Conservation (phyloP, 306 rosid species). For the Neltuma alba region DNA sequence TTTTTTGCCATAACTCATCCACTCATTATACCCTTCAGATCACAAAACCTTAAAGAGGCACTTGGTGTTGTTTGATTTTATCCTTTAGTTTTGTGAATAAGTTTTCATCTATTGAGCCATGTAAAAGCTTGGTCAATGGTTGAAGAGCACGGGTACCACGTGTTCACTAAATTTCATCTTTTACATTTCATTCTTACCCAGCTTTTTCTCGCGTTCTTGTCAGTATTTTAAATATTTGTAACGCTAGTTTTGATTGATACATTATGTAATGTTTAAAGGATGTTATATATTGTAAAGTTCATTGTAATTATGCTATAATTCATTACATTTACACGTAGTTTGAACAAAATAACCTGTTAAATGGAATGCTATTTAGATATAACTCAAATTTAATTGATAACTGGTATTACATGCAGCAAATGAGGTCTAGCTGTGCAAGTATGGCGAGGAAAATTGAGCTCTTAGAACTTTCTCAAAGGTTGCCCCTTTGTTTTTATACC, state of each 20-base stretch:
- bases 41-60: too few relatives aligned
- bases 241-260: neutral
- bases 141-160: neutral
- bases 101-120: neutral
- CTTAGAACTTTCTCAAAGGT: conserved; percentile 41
- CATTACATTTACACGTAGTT: too few relatives aligned
- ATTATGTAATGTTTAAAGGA: neutral
- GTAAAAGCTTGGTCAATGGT: neutral
- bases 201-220: neutral
- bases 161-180: neutral
- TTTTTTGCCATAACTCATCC: too few relatives aligned
- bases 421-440: conserved; percentile 45
- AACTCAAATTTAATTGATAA: neutral
- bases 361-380: too few relatives aligned
- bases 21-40: too few relatives aligned
- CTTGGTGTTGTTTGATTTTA: neutral
- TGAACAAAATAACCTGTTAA: too few relatives aligned
- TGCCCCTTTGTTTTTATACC: conserved; percentile 32
- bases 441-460: conserved; percentile 49
- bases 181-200: neutral
- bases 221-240: neutral
- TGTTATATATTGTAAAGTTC: neutral
- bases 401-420: conserved; percentile 42
- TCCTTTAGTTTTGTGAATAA: neutral
- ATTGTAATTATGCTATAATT: too few relatives aligned